phyloP scores from a whole-genome alignment of 495 filamentous ascomycete genomes.

The Rhypophila decipiens region DNA sequence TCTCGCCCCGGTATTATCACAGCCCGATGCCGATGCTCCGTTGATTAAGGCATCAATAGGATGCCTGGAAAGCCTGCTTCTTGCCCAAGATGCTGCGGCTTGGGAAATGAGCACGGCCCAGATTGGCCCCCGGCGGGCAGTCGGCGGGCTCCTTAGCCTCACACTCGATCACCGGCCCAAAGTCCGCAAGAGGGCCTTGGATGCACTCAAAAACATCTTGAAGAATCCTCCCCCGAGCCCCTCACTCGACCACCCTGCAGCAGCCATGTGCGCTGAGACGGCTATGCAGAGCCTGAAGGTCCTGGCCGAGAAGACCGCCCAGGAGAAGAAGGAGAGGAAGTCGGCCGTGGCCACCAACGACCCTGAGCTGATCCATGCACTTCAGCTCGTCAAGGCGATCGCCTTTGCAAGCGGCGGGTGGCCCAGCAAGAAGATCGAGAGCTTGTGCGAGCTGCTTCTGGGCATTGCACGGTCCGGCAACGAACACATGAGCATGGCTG shows the following conservation, averaged over 20 bases:
- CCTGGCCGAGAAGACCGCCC: constrained; percentile 52
- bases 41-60: constrained; percentile 85
- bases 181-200: constrained; percentile 89
- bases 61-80: constrained; percentile 77
- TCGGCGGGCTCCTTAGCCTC: constrained; percentile 77
- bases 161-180: constrained; percentile 87
- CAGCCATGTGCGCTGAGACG: constrained; percentile 91
- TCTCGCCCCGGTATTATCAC: constrained; percentile 74
- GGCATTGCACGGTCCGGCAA: constrained; percentile 81
- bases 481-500: constrained; percentile 89
- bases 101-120: constrained; percentile 82
- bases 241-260: constrained; percentile 83
- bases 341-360: constrained; percentile 56
- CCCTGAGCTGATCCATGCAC: constrained; percentile 77
- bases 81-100: constrained; percentile 78
- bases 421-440: constrained; percentile 94
- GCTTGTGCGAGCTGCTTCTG: constrained; percentile 81
- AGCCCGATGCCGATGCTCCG: constrained; percentile 79
- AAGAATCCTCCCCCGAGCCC: constrained; percentile 81
- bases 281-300: constrained; percentile 70
- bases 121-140: constrained; percentile 80
- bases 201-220: constrained; percentile 77
- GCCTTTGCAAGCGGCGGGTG: constrained; percentile 83
- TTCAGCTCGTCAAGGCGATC: constrained; percentile 86
- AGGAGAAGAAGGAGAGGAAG: constrained; percentile 63